phyloP scores from a whole-genome alignment of 768 basidiomycete species.

The Dacryopinax primogenitus region DNA sequence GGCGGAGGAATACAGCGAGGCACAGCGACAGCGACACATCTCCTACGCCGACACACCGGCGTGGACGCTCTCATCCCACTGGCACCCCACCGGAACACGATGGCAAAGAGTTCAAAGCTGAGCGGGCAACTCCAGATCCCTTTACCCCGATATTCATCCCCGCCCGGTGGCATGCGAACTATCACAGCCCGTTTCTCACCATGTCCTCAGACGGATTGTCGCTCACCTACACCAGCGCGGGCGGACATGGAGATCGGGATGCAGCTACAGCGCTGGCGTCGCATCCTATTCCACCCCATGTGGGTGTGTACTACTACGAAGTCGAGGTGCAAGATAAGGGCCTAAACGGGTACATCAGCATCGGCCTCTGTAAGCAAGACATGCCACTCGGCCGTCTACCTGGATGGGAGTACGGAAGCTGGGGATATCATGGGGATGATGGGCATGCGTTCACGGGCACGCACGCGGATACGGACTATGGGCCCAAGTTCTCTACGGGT shows the following conservation, averaged over 20 bases:
- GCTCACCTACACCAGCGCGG: slow-evolving; percentile 18
- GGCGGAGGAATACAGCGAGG: slow-evolving; percentile 1
- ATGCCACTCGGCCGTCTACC: slow-evolving; percentile 64
- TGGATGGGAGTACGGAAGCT: slow-evolving; percentile 73
- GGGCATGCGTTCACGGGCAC: slow-evolving; percentile 65
- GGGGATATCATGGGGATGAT: slow-evolving; percentile 90
- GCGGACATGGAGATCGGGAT: slow-evolving; percentile 50
- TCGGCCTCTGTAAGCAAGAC: slow-evolving; percentile 58
- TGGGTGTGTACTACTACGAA: slow-evolving; percentile 93
- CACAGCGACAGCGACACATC: slow-evolving; percentile 3
- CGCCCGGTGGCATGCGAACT: not conserved
- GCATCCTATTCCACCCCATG: slow-evolving; percentile 64
- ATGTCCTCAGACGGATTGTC: slow-evolving; percentile 11
- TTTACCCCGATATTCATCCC: slow-evolving; percentile 11
- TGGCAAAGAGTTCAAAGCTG: slow-evolving; percentile 13
- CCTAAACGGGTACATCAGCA: slow-evolving; percentile 72
- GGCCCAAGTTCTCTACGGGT: slow-evolving; percentile 74
- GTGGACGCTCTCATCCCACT: not conserved
- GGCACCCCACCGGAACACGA: slow-evolving; percentile 15
- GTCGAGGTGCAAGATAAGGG: slow-evolving; percentile 71
- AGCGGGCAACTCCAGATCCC: not conserved
- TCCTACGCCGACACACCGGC: slow-evolving; percentile 1
- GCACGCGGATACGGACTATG: slow-evolving; percentile 46
- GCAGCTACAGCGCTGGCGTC: slow-evolving; percentile 73
- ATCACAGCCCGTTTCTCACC: not conserved